Percentiles rank a stretch among this genome's conserved stretches.
Conservation (phyloP, 1,284 basidiomycete genomes). For the Microbotryum silenes-acaulis region DNA sequence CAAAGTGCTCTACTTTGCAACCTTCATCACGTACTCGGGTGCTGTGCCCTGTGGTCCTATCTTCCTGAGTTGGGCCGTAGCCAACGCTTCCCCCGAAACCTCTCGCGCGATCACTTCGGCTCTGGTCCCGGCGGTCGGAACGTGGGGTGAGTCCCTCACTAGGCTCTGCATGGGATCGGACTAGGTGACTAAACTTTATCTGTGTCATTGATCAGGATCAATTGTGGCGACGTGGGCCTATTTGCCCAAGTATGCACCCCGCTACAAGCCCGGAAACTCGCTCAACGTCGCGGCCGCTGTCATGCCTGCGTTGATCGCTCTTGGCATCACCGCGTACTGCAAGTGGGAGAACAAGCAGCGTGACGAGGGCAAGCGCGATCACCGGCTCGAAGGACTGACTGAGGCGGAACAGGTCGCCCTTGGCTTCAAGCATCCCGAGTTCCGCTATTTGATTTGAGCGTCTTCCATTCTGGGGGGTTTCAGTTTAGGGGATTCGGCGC, state of each 20-base stretch:
- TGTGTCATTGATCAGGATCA: background rate
- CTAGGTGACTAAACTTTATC: too few relatives aligned
- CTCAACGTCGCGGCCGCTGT: conserved; percentile 10
- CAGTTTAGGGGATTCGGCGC: too few relatives aligned
- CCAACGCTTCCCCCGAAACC: conserved; percentile 27
- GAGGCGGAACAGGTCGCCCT: conserved; percentile 21
- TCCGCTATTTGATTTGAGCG: conserved; percentile 19
- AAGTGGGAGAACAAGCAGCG: conserved; percentile 31
- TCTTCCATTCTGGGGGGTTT: too few relatives aligned
- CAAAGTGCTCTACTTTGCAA: conserved; percentile 26
- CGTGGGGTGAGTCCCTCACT: conserved; percentile 10
- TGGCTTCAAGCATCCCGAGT: conserved; percentile 30
- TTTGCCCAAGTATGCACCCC: conserved; percentile 16
- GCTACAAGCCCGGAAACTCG: conserved; percentile 15
- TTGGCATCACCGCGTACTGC: conserved; percentile 18
- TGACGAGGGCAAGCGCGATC: conserved; percentile 28
- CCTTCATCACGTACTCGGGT: conserved; percentile 31
- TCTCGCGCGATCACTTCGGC: conserved; percentile 28
- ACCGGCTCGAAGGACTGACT: conserved; percentile 29
- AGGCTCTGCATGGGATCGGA: background rate
- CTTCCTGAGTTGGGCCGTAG: conserved; percentile 25
- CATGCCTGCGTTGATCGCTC: conserved; percentile 8
- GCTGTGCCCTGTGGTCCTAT: conserved; percentile 21
- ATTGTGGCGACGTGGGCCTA: conserved; percentile 27
- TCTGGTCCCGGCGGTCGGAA: conserved; percentile 25